phyloP scores from a whole-genome alignment of 2,329 filamentous ascomycete genomes.

The Paecilomyces sp. region DNA sequence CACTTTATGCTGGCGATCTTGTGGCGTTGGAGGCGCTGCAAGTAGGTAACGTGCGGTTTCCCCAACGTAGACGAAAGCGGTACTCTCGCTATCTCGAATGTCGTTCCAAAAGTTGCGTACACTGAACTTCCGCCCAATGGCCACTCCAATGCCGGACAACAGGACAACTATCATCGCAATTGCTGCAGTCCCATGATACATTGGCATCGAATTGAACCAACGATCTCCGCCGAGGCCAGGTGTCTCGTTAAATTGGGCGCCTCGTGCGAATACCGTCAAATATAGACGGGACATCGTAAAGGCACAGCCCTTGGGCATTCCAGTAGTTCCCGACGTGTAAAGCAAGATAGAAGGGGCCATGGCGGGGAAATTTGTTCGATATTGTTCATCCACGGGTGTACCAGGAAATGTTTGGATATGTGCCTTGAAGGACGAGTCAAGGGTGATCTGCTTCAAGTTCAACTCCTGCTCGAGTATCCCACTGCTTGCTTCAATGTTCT shows the following conservation, averaged over 20 bases:
- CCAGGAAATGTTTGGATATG: conserved; percentile 43
- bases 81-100: conserved; percentile 59
- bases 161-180: conserved; percentile 53
- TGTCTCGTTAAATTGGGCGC: conserved; percentile 20
- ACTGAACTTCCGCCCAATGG: conserved; percentile 50
- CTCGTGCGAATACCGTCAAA: conserved; percentile 26
- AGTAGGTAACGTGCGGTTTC: conserved; percentile 70
- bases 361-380: conserved; percentile 45
- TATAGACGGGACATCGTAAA: conserved; percentile 49
- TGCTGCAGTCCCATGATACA: conserved; percentile 69
- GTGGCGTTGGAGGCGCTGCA: conserved; percentile 49
- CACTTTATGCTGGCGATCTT: conserved; percentile 39
- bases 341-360: conserved; percentile 56
- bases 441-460: conserved; percentile 49
- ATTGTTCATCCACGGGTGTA: conserved; percentile 48
- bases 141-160: conserved; percentile 40
- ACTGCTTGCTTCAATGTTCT: conserved; percentile 48
- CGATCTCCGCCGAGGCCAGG: conserved; percentile 43
- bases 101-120: conserved; percentile 66
- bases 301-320: conserved; percentile 63
- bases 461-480: conserved; percentile 46
- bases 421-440: conserved; percentile 44
- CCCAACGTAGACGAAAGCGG: conserved; percentile 69
- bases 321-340: conserved; percentile 72
- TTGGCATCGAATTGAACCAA: conserved; percentile 71